Percentiles rank a stretch among this genome's conserved stretches.
These are phyloP conservation scores for Tricholomella constricta DNA, from an alignment of 768 basidiomycete genomes.

Conservation along the genomic window DNA sequence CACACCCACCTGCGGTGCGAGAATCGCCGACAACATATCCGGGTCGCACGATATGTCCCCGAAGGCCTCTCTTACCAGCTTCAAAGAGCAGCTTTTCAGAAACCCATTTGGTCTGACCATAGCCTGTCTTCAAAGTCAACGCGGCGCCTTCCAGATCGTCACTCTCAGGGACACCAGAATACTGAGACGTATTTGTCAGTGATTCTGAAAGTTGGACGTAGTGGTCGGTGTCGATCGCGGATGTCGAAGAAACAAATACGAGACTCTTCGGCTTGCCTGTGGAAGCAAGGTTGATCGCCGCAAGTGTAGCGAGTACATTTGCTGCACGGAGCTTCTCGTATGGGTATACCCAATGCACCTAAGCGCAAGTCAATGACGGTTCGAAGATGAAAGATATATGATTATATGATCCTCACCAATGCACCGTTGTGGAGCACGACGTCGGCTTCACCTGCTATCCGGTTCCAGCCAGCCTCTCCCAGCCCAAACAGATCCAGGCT, in stretches of 20 bases:
- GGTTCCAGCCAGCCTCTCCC: conserved; percentile 59
- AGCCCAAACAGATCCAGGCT: conserved; percentile 76
- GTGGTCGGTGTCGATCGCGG: conserved; percentile 89
- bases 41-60: conserved; percentile 86
- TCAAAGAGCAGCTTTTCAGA: conserved; percentile 93
- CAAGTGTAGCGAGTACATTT: conserved; percentile 92
- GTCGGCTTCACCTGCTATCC: conserved; percentile 72
- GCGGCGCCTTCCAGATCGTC: conserved; percentile 90
- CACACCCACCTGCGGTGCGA: conserved; percentile 69
- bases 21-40: conserved; percentile 98
- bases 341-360: conserved; percentile 99
- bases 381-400: not conserved
- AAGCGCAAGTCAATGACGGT: not conserved
- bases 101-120: conserved; percentile 99
- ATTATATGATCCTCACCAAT: conserved; percentile 69
- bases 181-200: conserved; percentile 42
- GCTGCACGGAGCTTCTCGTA: conserved; percentile 90
- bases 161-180: conserved; percentile 77
- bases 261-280: conserved; percentile 73
- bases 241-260: conserved; percentile 94
- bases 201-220: conserved; percentile 88
- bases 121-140: conserved; percentile 78
- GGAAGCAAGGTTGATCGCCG: conserved; percentile 78
- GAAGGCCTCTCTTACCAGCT: conserved; percentile 83
- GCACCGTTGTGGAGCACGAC: conserved; percentile 94